Conservation (phyloP, 2,329 filamentous ascomycete genomes). For the Pestalotiopsis sp. region DNA sequence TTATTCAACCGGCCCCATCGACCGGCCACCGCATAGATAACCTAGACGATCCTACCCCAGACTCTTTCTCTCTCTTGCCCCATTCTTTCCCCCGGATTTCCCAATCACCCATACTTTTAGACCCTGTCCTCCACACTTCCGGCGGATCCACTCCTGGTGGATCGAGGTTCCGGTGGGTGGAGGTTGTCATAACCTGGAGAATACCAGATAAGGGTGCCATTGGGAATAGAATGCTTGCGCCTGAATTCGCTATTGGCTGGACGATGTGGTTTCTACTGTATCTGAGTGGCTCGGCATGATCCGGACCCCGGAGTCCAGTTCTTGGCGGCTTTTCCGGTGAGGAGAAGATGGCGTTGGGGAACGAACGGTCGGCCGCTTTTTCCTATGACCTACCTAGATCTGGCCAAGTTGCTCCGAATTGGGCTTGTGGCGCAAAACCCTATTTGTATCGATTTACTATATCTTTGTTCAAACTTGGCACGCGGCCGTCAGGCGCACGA, state of each 20-base stretch:
- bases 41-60: not conserved
- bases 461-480: not conserved
- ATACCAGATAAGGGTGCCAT: not conserved
- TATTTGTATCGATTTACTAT: not conserved
- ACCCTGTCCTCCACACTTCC: slow-evolving; percentile 3
- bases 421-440: not conserved
- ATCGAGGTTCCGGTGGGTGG: not conserved
- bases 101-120: not conserved
- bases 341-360: not conserved
- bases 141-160: not conserved
- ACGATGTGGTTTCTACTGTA: not conserved
- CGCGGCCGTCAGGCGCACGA: not conserved
- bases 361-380: not conserved
- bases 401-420: not conserved
- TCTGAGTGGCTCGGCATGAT: not conserved
- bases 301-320: not conserved
- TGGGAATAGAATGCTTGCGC: not conserved
- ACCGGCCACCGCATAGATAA: not conserved
- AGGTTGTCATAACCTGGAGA: not conserved
- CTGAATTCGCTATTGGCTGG: not conserved
- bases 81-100: slow-evolving; percentile 3
- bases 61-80: not conserved
- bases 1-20: not conserved
- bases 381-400: not conserved
- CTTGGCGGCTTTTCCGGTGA: slow-evolving; percentile 9